Conservation (phyloP, 352 stramenopile genomes). For the Phytophthora vignae region DNA sequence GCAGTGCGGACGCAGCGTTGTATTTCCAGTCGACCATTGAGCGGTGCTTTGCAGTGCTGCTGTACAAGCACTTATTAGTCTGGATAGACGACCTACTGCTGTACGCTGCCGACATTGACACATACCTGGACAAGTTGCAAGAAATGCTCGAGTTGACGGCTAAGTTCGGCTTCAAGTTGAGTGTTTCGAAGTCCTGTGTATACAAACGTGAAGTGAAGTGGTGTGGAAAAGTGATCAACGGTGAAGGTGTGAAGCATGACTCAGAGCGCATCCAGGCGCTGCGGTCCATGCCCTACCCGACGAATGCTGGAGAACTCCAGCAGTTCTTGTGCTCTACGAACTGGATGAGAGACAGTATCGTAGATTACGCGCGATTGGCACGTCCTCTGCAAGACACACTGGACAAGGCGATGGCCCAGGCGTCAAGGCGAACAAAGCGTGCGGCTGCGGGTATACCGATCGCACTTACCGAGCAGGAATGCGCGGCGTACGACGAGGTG, state of each 20-base stretch:
- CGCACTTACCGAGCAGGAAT: background rate
- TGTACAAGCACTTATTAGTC: constrained; percentile 25
- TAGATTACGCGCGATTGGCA: constrained; percentile 1
- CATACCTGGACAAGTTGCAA: constrained; percentile 29
- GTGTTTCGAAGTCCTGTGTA: constrained; percentile 24
- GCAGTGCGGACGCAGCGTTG: constrained; percentile 13
- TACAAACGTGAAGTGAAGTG: constrained; percentile 29
- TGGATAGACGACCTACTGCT: too few species aligned
- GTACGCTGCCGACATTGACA: too few species aligned
- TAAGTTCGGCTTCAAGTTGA: constrained; percentile 36
- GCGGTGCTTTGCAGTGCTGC: background rate
- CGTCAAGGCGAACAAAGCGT: constrained; percentile 6
- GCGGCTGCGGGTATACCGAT: constrained; percentile 13
- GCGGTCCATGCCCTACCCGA: background rate
- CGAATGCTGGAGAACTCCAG: background rate
- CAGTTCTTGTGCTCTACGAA: constrained; percentile 19
- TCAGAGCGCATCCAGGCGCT: background rate
- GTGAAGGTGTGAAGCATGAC: constrained; percentile 13
- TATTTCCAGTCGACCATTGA: constrained; percentile 33
- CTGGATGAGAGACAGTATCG: constrained; percentile 14
- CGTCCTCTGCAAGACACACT: constrained; percentile 5
- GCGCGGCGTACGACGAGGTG: constrained; percentile 4
- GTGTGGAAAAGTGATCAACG: constrained; percentile 28
- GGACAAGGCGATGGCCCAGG: background rate
- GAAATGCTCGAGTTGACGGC: constrained; percentile 26